Evolutionary conservation across 1,139 yeast species (phyloP).

Genomic region (Scheffersomyces stambukii): DNA sequence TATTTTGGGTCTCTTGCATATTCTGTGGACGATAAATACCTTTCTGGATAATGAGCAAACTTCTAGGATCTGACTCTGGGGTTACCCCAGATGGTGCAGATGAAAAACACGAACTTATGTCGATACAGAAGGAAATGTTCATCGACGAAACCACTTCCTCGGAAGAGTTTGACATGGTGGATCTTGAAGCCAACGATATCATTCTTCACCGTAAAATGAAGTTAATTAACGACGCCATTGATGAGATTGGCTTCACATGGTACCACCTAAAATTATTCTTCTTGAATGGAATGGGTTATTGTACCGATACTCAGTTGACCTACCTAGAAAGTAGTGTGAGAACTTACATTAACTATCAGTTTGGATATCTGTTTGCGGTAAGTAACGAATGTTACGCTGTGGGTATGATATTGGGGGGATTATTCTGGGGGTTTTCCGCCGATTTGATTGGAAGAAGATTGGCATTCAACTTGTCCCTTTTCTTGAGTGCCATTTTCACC

Average conservation of each 20-base stretch:
- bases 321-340: slow-evolving; percentile 36
- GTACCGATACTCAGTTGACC: slow-evolving; percentile 57
- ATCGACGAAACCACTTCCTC: slow-evolving; percentile 10
- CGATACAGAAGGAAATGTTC: slow-evolving; percentile 4
- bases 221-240: slow-evolving; percentile 28
- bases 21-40: slow-evolving; percentile 1
- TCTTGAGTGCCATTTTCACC: slow-evolving; percentile 48
- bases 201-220: slow-evolving; percentile 24
- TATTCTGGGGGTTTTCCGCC: slow-evolving; percentile 56
- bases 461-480: slow-evolving; percentile 52
- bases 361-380: slow-evolving; percentile 30
- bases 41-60: no score
- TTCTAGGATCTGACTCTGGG: no score
- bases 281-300: slow-evolving; percentile 60
- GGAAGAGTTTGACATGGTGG: slow-evolving; percentile 18
- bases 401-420: slow-evolving; percentile 55
- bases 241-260: slow-evolving; percentile 34
- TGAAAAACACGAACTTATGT: slow-evolving; percentile 2
- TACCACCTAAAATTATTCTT: slow-evolving; percentile 34
- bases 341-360: slow-evolving; percentile 39
- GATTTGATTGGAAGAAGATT: slow-evolving; percentile 56
- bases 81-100: no score
- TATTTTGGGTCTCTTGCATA: no score
- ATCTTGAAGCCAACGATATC: slow-evolving; percentile 21
- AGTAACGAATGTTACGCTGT: slow-evolving; percentile 23